These are phyloP conservation scores for Przewalskia tangutica DNA, from an alignment of 257 asterid species.

Conservation along the genomic window DNA sequence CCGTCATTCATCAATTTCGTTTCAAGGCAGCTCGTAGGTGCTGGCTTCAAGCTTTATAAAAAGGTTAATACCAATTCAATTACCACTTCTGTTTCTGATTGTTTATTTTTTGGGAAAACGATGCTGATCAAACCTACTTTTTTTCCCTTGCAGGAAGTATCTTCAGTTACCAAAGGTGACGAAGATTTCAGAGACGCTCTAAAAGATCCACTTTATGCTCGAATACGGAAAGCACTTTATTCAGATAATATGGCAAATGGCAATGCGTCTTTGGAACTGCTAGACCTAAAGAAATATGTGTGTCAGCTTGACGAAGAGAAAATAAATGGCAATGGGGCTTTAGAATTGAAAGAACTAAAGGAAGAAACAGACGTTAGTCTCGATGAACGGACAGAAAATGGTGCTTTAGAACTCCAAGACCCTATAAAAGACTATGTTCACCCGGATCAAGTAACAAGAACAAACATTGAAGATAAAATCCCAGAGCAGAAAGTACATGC, in stretches of 20 bases:
- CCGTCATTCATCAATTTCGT: slow-evolving; percentile 73
- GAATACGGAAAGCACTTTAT: slow-evolving; percentile 45
- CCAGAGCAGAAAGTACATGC: slow-evolving; percentile 3
- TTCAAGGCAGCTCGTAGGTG: slow-evolving; percentile 85
- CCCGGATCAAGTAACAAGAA: not conserved
- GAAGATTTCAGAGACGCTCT: slow-evolving; percentile 41
- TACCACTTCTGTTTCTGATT: not conserved
- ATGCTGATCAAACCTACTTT: not conserved
- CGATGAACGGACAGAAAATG: not conserved
- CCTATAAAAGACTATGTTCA: not conserved
- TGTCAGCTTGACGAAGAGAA: slow-evolving; percentile 15
- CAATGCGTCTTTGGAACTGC: slow-evolving; percentile 11
- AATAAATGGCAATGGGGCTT: not conserved
- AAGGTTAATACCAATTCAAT: slow-evolving; percentile 36
- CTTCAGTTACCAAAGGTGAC: slow-evolving; percentile 52
- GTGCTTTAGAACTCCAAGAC: not conserved
- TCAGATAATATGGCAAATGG: slow-evolving; percentile 11
- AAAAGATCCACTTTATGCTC: slow-evolving; percentile 45
- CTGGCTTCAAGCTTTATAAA: slow-evolving; percentile 92
- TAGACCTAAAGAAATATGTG: slow-evolving; percentile 6
- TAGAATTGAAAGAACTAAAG: not conserved
- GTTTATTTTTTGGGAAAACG: not conserved
- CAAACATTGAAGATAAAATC: not conserved
- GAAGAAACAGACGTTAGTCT: not conserved
- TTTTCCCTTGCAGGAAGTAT: slow-evolving; percentile 53